These are phyloP conservation scores for Laetiporus sulphureus DNA, from an alignment of 1,284 basidiomycete species.

Conservation along the genomic window DNA sequence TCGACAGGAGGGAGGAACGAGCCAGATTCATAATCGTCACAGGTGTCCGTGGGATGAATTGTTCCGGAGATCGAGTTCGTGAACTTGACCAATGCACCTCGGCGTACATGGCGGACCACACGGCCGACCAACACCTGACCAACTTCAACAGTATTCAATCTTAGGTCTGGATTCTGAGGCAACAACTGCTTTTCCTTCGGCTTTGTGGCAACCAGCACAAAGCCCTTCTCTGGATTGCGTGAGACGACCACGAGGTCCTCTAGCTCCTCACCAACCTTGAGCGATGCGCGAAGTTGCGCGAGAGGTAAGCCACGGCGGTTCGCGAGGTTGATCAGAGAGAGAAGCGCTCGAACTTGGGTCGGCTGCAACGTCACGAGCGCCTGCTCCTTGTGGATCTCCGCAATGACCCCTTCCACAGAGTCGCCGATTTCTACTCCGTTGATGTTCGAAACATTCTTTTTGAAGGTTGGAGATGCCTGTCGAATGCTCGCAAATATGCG, in stretches of 20 bases:
- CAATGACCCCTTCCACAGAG: conserved; percentile 61
- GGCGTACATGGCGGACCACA: conserved; percentile 62
- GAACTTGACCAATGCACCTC: conserved; percentile 74
- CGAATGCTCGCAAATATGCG: conserved; percentile 85
- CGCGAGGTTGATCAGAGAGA: conserved; percentile 87
- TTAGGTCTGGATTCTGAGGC: conserved; percentile 45
- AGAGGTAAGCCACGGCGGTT: conserved; percentile 66
- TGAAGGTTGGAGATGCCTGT: conserved; percentile 61
- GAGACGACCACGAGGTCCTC: conserved; percentile 82
- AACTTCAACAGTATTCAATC: conserved; percentile 57
- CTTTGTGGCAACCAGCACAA: conserved; percentile 81
- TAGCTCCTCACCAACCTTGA: conserved; percentile 72
- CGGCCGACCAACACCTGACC: conserved; percentile 77
- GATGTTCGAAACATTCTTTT: conserved; percentile 51
- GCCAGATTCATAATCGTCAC: conserved; percentile 70
- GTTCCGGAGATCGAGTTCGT: conserved; percentile 64
- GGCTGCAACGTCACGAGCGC: conserved; percentile 69
- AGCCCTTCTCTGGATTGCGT: conserved; percentile 82
- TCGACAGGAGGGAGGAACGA: conserved; percentile 58
- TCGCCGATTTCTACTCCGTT: conserved; percentile 73
- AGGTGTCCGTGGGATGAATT: conserved; percentile 74
- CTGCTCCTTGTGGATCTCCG: conserved; percentile 83
- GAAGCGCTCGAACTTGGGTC: conserved; percentile 68
- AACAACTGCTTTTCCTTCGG: conserved; percentile 46
- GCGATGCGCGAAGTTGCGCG: conserved; percentile 59